phyloP scores from a whole-genome alignment of 768 basidiomycete genomes.

The Sistotremastrum suecicum region DNA sequence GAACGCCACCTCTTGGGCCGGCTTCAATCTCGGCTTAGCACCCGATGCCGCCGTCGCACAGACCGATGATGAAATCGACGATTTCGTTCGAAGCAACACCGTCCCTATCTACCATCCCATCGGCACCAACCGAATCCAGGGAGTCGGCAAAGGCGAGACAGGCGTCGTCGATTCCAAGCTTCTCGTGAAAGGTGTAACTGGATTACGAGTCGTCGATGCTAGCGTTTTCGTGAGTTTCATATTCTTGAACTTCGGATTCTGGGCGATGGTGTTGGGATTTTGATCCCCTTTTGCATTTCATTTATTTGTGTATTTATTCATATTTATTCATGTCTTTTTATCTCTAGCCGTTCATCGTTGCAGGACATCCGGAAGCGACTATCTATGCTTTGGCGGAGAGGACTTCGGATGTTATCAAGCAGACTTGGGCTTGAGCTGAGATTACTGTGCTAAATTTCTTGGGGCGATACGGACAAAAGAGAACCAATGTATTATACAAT shows the following conservation, averaged over 20 bases:
- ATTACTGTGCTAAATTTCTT: too few relatives aligned
- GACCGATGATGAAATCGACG: slow-evolving; percentile 6
- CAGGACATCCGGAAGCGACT: slow-evolving; percentile 9
- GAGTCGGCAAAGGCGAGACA: slow-evolving; percentile 15
- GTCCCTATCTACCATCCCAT: slow-evolving; percentile 13
- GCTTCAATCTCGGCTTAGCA: slow-evolving; percentile 3
- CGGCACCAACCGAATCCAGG: slow-evolving; percentile 28
- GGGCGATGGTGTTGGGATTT: too few relatives aligned
- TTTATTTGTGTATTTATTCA: too few relatives aligned
- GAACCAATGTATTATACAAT: too few relatives aligned
- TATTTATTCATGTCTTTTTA: too few relatives aligned
- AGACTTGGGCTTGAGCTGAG: background rate
- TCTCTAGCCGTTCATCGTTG: slow-evolving; percentile 9
- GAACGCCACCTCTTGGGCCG: slow-evolving; percentile 6
- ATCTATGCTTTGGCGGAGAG: slow-evolving; percentile 14
- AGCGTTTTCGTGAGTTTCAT: slow-evolving; percentile 7
- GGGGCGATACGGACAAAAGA: too few relatives aligned
- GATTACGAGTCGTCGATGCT: slow-evolving; percentile 23
- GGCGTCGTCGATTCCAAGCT: slow-evolving; percentile 29
- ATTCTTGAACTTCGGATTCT: background rate
- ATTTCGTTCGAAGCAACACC: slow-evolving; percentile 8
- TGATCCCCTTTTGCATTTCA: too few relatives aligned
- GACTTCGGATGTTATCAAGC: slow-evolving; percentile 13
- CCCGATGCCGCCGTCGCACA: slow-evolving; percentile 2
- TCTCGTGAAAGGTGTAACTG: slow-evolving; percentile 28